Base-by-base conservation (phyloP, 2,329 filamentous ascomycete species). In the Microsporum audouinii region DNA sequence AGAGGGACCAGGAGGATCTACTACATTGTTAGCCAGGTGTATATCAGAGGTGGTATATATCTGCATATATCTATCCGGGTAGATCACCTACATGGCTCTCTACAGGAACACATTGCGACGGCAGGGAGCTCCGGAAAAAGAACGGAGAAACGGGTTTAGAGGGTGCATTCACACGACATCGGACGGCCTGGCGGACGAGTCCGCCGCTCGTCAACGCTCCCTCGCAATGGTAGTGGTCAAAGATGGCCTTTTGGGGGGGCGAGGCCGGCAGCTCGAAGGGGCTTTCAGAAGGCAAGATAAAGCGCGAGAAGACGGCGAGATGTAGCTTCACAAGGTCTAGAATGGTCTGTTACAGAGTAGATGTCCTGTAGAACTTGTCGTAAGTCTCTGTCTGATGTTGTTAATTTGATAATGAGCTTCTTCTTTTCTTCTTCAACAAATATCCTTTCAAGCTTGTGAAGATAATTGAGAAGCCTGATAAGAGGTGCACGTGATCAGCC, bases 41-140 rank as follows among this genome's bases (percentile, higher is more conserved):
- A 39, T 23, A 41, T 6, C 36, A 29, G 29, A 38, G 27, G 14
- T 10, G 57, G 41, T 10, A 34, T 27, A 36, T 41, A 39, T 43
- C 5, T 58, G 39, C n/a, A 36, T 36, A 31, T 17, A 47, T 23
- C 23, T 34, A 23, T 23, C 17, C 17, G 41, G 57, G 59, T 47
- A 56, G 43, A 34, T 41, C 31, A 66, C 70, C 68, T 79, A 86
- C 84, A 80, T 97, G 89, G 75, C 95, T 89, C 75, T 94, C 88
- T 66, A 91, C 83, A 60, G 94, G 91, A 65, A 87, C 84, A 81
- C 94, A 97, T 85, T 97, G 92, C 70, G 88, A 81, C 68, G 88
- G 88, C 73, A 96, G 83, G 75, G 89, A 86, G 84, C 91, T 97
- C 80, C 90, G 91, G 83, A 96, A 96, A 99, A 97, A 82, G 92